Conservation (phyloP, 1,284 basidiomycete species). For the Microbotryum silenes-acaulis region DNA sequence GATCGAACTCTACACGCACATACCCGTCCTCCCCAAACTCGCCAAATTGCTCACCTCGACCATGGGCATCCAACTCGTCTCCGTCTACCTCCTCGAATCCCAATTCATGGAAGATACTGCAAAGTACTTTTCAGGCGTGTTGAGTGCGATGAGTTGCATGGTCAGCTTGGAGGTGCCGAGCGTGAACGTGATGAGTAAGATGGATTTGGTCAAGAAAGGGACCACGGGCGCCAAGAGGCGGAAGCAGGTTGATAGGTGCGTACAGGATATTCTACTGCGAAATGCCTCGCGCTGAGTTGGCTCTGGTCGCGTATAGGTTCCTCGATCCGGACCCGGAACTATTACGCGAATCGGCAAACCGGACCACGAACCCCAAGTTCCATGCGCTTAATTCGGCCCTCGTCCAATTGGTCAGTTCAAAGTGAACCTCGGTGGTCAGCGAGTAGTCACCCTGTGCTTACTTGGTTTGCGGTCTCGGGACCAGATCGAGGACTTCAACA, state of each 20-base stretch:
- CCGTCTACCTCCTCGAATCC: constrained; percentile 87
- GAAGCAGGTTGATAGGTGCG: constrained; percentile 64
- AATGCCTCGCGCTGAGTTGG: too few species aligned
- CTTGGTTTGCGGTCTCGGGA: not conserved
- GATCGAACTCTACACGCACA: constrained; percentile 98
- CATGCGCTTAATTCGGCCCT: constrained; percentile 90
- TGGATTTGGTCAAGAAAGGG: constrained; percentile 81
- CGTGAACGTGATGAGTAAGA: constrained; percentile 98
- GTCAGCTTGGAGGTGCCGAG: constrained; percentile 93
- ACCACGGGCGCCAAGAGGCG: constrained; percentile 57
- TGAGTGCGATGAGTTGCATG: constrained; percentile 98
- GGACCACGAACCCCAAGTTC: constrained; percentile 70
- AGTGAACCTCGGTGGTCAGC: not conserved
- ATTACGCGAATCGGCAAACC: constrained; percentile 60
- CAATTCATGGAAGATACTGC: constrained; percentile 99
- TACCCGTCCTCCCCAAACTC: constrained; percentile 86
- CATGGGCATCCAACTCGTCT: constrained; percentile 69
- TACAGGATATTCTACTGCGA: too few species aligned
- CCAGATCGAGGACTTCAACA: constrained; percentile 95
- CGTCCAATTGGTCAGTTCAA: constrained; percentile 64
- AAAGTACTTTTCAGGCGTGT: constrained; percentile 98
- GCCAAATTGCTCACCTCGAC: constrained; percentile 54
- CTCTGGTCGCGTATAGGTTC: constrained; percentile 51
- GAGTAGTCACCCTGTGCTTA: too few species aligned
- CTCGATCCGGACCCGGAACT: constrained; percentile 94